Base-by-base conservation (phyloP, 1,284 basidiomycete species). In the Ceraceosorus guamensis region DNA sequence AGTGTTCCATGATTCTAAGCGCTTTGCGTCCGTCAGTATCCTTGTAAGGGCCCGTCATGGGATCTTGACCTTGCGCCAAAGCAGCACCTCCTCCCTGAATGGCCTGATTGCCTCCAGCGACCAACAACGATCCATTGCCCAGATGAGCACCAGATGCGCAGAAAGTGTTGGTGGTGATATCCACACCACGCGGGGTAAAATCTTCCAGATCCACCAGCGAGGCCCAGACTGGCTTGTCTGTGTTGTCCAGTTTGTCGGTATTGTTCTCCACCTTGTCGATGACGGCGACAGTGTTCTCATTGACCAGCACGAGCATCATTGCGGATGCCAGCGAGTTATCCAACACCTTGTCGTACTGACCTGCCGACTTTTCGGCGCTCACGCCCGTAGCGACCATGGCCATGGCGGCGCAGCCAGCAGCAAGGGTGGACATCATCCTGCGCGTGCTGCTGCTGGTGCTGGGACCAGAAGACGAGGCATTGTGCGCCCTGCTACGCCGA, bases 211-310 rank as follows among this genome's bases (percentile, higher is more conserved):
- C 61, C 48, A 70, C 63, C 56, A 73, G 62, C 11, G 70, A 61
- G 18, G 67, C 70, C 73, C 73, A 75, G 3, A 67, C 63, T 11
- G 67, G 70, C 37, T n/a, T 8, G 8, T n/a, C 37, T n/a, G n/a
- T n/a, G 37, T 41, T n/a, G 37, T 41, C 37, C 8, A 41, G 37
- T 41, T 60, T 65, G 13, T 63, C 67, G n/a, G 65, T 57, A 63
- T 78, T 78, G 62, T 74, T 71, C 60, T 79, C 77, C 10, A 69
- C 72, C 64, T 78, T 78, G 66, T 78, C 77, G 39, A 78, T 64
- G 46, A 78, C 77, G 55, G 76, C 75, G 41, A 77, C 73, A 44
- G 62, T 66, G 46, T 74, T 53, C 48, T 76, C 64, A 57, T 74
- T 66, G 44, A 71, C 62, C 32, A 76, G 61, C 55, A 67, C 73